phyloP scores from a whole-genome alignment of 208 protist species.

The Novymonas esmeraldas region DNA sequence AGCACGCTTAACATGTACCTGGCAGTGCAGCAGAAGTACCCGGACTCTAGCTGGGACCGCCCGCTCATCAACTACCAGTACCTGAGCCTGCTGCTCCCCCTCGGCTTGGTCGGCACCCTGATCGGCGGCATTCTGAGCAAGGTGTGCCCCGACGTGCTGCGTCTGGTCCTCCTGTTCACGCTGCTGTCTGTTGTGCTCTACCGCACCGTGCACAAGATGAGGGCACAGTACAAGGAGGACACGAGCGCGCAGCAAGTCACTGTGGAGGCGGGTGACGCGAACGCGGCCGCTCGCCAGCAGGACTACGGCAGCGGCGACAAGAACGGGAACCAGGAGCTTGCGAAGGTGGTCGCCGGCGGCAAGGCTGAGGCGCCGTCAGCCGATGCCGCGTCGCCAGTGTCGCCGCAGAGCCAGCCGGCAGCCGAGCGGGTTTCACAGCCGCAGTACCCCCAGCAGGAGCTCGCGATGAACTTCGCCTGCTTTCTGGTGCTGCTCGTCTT shows the following conservation, averaged over 20 bases:
- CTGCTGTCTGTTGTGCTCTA: constrained; percentile 68
- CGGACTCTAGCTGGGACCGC: constrained; percentile 46
- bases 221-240: constrained; percentile 48
- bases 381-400: constrained; percentile 1
- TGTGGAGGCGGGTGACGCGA: constrained; percentile 22
- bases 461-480: constrained; percentile 48
- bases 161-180: constrained; percentile 75
- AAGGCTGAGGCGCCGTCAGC: not conserved
- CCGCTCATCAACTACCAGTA: constrained; percentile 91
- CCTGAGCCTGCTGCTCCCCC: constrained; percentile 73
- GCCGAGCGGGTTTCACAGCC: constrained; percentile 25
- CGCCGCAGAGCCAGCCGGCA: not conserved
- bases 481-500: constrained; percentile 74
- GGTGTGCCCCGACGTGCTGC: constrained; percentile 78
- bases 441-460: constrained; percentile 65
- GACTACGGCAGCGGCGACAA: constrained; percentile 15
- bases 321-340: constrained; percentile 7
- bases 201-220: constrained; percentile 64
- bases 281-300: not conserved
- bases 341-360: constrained; percentile 16
- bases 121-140: constrained; percentile 73
- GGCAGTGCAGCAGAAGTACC: constrained; percentile 56
- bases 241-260: constrained; percentile 27
- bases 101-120: constrained; percentile 73
- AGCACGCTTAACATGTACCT: constrained; percentile 80